Evolutionary conservation across 2,329 filamentous ascomycete species (phyloP).

Genomic region (Knoxdaviesia proteae): DNA sequence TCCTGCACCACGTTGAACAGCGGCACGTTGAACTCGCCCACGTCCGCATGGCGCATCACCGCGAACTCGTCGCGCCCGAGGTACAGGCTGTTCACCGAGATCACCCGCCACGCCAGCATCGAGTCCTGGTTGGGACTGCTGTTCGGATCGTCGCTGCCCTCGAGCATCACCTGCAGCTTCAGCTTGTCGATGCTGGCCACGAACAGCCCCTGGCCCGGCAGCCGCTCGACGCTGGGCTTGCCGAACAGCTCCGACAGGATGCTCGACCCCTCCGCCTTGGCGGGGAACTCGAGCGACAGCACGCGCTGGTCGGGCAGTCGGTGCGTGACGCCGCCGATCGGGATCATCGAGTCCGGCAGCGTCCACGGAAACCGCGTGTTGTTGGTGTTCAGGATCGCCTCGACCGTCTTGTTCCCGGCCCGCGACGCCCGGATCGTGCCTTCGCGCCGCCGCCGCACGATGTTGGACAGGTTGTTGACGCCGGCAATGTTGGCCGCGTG

Average conservation of each 20-base stretch:
- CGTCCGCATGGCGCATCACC: conserved; percentile 55
- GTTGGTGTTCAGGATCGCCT: conserved; percentile 24
- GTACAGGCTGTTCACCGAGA: conserved; percentile 59
- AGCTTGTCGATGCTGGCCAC: conserved; percentile 28
- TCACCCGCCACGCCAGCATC: conserved; percentile 40
- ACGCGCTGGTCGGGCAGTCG: conserved; percentile 50
- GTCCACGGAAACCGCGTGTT: conserved; percentile 90
- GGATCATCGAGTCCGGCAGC: conserved; percentile 53
- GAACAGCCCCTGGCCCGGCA: conserved; percentile 5
- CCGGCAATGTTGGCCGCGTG: conserved; percentile 74
- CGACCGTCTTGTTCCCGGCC: background rate
- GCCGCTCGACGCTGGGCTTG: conserved; percentile 8
- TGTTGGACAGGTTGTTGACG: conserved; percentile 42
- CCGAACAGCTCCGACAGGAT: conserved; percentile 25
- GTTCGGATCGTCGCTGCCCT: conserved; percentile 21
- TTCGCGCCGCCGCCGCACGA: conserved; percentile 7
- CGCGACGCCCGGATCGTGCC: no score
- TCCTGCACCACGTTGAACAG: conserved; percentile 67
- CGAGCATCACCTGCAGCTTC: conserved; percentile 46
- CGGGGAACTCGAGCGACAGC: conserved; percentile 43
- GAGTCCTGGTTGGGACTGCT: conserved; percentile 12
- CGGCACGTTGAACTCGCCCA: conserved; percentile 59
- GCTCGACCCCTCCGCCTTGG: conserved; percentile 18
- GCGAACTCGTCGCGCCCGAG: conserved; percentile 78
- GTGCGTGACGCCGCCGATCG: conserved; percentile 55